Conservation (phyloP, 2,329 filamentous ascomycete species). For the Penicillium aurantiogriseum region DNA sequence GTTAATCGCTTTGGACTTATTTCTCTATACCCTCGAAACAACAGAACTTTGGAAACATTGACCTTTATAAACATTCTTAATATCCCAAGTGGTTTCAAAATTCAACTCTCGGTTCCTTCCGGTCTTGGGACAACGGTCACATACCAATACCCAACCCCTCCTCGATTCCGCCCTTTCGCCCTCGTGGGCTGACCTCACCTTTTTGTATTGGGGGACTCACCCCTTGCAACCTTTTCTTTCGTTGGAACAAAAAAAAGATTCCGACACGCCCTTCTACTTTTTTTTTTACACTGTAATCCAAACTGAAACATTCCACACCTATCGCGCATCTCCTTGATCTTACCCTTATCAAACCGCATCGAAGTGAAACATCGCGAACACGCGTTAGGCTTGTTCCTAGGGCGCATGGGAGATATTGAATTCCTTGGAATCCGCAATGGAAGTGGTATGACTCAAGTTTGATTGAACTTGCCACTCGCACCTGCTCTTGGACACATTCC, state of each 20-base stretch:
- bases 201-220: slow-evolving; percentile 18
- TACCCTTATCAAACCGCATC: not conserved
- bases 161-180: slow-evolving; percentile 13
- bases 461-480: slow-evolving; percentile 4
- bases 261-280: not conserved
- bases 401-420: slow-evolving; percentile 7
- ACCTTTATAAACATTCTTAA: not conserved
- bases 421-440: slow-evolving; percentile 3
- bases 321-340: not conserved
- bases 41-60: not conserved
- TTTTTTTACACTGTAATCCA: not conserved
- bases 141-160: slow-evolving; percentile 6
- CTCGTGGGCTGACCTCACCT: slow-evolving; percentile 20
- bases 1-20: slow-evolving; percentile 10
- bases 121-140: not conserved
- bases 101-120: not conserved
- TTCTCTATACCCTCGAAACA: not conserved
- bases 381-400: slow-evolving; percentile 1
- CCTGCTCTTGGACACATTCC: slow-evolving; percentile 6
- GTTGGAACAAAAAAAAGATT: not conserved
- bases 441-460: slow-evolving; percentile 8
- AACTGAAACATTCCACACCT: slow-evolving; percentile 17
- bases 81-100: not conserved
- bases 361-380: not conserved
- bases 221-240: slow-evolving; percentile 17